Evolutionary conservation across 2,329 filamentous ascomycete genomes (phyloP), one percentile per base, ranked within the genome.

Genomic region (Ceratocystis alfenasii): DNA sequence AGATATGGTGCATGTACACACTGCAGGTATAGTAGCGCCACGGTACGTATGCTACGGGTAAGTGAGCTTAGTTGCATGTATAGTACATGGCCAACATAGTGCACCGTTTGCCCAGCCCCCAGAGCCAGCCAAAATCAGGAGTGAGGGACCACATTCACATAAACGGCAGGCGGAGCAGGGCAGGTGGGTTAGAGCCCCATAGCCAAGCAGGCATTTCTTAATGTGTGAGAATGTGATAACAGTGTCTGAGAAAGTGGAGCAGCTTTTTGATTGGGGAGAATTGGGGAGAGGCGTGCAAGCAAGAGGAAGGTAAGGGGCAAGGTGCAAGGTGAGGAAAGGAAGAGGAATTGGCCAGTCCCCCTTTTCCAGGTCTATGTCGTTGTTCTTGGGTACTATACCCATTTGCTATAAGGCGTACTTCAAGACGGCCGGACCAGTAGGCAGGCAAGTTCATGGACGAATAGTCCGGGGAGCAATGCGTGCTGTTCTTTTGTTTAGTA

Each of bases 221-320:
- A 36, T 36, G 36, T 36, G 36, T 36, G 36, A 36, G 36, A 36
- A 30, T 30, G 53, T 33, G 53, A 59, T 15, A 55, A 55, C 25
- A 59, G 53, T 59, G 28, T 59, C 53, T 59, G 53, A 59, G 53
- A 33, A 33, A 59, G 28, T 30, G 53, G 28, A 59, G 25, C 8
- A 12, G 17, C 28, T n/a, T 33, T 59, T 36, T 36, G 10, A 36
- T 36, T 36, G 36, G 36, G 36, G 36, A 36, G 25, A 17, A 59
- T 28, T n/a, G 17, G 28, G 17, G 53, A 33, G 25, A n/a, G 28
- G 25, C 7, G 28, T 17, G n/a, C 12, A 33, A 20, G 33, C 6
- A 17, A n/a, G 22, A 28, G 8, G 25, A 57, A n/a, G 8, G 15
- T 6, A 22, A 22, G 25, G 28, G 20, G 20, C 59, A 62, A 28